Conservation (phyloP, 1,284 basidiomycete genomes). For the Xerocomus nothofagi region DNA sequence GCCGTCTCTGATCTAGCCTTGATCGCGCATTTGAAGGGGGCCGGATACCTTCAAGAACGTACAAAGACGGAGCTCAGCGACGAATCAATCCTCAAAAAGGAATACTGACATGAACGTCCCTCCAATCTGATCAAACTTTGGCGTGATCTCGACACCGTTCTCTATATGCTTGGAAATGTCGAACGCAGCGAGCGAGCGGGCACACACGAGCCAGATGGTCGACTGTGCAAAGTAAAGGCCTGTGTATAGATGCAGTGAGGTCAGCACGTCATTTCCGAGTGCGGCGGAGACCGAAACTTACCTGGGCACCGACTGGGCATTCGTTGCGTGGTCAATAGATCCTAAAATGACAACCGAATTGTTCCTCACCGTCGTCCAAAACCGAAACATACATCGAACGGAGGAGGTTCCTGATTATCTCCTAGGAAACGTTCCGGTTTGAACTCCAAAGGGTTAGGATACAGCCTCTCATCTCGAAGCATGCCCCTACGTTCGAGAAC, state of each 20-base stretch:
- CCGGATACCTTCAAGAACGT: constrained; percentile 46
- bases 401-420: constrained; percentile 44
- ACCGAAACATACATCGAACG: constrained; percentile 50
- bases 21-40: constrained; percentile 55
- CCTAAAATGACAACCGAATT: background rate
- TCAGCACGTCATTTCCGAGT: background rate
- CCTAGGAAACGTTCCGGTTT: constrained; percentile 27
- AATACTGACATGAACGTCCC: constrained; percentile 8
- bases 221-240: constrained; percentile 18
- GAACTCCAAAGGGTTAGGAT: constrained; percentile 18
- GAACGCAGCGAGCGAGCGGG: constrained; percentile 20
- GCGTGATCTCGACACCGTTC: constrained; percentile 23
- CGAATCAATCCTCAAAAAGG: background rate
- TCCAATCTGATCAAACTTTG: constrained; percentile 15
- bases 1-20: constrained; percentile 52
- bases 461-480: constrained; percentile 15
- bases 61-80: background rate
- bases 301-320: constrained; percentile 14
- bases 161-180: constrained; percentile 23
- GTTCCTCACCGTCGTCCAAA: constrained; percentile 52
- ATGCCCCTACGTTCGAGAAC: constrained; percentile 14
- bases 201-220: constrained; percentile 19
- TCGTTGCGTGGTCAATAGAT: background rate
- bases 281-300: background rate
- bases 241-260: constrained; percentile 3